phyloP scores from a whole-genome alignment of 768 basidiomycete species.

The Boletus coccyginus region DNA sequence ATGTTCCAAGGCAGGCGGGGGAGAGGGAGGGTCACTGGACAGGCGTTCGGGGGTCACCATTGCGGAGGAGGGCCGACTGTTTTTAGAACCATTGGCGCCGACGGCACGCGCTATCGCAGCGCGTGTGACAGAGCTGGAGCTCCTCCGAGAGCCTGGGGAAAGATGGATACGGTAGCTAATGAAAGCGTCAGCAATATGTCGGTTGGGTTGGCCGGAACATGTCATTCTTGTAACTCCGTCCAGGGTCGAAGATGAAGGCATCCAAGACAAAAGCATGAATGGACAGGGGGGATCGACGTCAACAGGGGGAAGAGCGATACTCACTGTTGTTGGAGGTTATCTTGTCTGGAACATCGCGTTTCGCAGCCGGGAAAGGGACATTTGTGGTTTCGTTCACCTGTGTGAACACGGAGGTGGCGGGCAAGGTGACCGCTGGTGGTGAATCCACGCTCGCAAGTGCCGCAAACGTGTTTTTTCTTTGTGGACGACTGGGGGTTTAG shows the following conservation, averaged over 20 bases:
- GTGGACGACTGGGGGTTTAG: neutral
- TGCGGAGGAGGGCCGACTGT: conserved; percentile 24
- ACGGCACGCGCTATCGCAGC: conserved; percentile 51
- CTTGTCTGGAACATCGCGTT: conserved; percentile 85
- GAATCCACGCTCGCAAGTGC: conserved; percentile 72
- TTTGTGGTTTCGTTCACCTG: conserved; percentile 88
- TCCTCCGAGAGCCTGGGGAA: conserved; percentile 73
- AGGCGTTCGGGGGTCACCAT: conserved; percentile 27
- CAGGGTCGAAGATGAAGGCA: conserved; percentile 15
- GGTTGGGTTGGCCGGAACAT: neutral
- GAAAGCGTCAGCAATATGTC: conserved; percentile 12
- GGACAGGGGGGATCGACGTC: conserved; percentile 1
- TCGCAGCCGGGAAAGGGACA: conserved; percentile 96
- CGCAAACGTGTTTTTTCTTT: conserved; percentile 57
- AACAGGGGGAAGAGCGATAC: neutral
- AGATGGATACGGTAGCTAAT: conserved; percentile 76
- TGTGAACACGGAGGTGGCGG: conserved; percentile 85
- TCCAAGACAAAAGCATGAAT: neutral
- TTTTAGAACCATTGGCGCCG: conserved; percentile 24
- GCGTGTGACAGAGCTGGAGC: conserved; percentile 52
- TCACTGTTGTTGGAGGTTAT: conserved; percentile 63
- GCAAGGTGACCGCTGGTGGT: conserved; percentile 89
- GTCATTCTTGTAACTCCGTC: conserved; percentile 5
- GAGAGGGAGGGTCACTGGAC: conserved; percentile 25
- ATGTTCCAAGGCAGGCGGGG: conserved; percentile 46